phyloP scores from a whole-genome alignment of 345 rosid genomes.

The Melaleuca alternifolia region DNA sequence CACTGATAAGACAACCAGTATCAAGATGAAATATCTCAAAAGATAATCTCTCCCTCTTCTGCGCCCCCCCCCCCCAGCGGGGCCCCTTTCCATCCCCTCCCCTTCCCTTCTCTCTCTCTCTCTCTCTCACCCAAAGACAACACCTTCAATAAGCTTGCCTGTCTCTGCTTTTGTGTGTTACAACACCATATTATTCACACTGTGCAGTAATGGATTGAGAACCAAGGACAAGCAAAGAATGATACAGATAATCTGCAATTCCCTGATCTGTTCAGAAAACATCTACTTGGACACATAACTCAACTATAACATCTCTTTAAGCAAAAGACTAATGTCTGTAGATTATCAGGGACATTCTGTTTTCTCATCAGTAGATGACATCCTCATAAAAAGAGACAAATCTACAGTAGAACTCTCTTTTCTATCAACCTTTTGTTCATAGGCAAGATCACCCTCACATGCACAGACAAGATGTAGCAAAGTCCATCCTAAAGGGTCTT shows the following conservation, averaged over 20 bases:
- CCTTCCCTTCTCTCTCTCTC: neutral
- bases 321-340: neutral
- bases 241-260: neutral
- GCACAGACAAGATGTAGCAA: neutral
- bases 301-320: neutral
- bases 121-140: neutral
- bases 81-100: too few species aligned
- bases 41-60: neutral
- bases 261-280: neutral
- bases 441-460: neutral
- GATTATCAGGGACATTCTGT: neutral
- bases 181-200: neutral
- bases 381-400: neutral
- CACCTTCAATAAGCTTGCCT: neutral
- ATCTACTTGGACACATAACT: neutral
- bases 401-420: neutral
- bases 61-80: too few species aligned
- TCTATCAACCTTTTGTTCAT: neutral
- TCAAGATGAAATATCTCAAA: neutral
- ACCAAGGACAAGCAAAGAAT: neutral
- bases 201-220: neutral
- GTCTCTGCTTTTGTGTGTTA: neutral
- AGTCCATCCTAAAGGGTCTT: neutral
- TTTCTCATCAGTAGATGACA: neutral
- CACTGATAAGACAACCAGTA: neutral